These are phyloP conservation scores for Alloascoidea hylecoeti DNA, from an alignment of 805 yeast genomes.

Conservation along the genomic window DNA sequence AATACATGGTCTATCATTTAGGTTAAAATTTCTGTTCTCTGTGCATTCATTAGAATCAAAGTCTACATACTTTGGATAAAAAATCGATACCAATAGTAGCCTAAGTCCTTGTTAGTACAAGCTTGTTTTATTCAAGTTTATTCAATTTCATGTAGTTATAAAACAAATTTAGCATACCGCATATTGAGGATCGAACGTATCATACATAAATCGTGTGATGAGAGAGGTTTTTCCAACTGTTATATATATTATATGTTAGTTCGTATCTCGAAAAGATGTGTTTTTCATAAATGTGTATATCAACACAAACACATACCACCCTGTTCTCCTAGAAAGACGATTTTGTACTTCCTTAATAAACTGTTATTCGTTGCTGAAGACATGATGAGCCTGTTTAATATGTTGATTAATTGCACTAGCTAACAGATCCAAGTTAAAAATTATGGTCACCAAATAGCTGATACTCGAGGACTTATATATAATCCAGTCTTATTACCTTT, in stretches of 20 bases:
- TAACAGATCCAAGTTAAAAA: too few species aligned
- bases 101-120: too few species aligned
- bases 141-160: neutral
- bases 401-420: too few species aligned
- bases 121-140: too few species aligned
- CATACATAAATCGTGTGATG: conserved; percentile 96
- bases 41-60: neutral
- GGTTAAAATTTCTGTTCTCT: neutral
- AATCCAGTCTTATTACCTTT: too few species aligned
- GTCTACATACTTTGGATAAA: conserved; percentile 44
- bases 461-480: too few species aligned
- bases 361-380: too few species aligned
- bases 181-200: conserved; percentile 90
- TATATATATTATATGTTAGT: neutral
- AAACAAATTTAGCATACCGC: conserved; percentile 21
- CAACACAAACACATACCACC: conserved; percentile 37
- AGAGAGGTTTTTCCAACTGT: conserved; percentile 91
- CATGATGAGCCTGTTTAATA: too few species aligned
- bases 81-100: conserved; percentile 98
- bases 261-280: neutral
- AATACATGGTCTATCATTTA: conserved; percentile 50
- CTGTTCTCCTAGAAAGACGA: conserved; percentile 94
- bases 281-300: neutral
- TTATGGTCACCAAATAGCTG: too few species aligned
- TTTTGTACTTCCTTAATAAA: conserved; percentile 56